Evolutionary conservation across 768 basidiomycete species (phyloP).

Genomic region (Lanmaoa rubissima): DNA sequence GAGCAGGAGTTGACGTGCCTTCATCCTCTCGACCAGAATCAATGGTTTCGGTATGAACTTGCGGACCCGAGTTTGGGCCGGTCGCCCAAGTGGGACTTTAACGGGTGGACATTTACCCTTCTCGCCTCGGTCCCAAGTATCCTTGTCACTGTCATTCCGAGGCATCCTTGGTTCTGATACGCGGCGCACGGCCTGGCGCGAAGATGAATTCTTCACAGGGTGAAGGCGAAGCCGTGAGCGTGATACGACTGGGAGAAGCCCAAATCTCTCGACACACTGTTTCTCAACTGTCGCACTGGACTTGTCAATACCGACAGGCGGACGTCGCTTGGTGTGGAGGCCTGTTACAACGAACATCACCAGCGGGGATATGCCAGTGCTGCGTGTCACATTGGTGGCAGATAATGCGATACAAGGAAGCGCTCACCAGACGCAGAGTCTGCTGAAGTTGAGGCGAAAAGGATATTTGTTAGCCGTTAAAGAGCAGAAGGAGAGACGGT

Average conservation of each 20-base stretch:
- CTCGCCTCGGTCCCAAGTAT: background rate
- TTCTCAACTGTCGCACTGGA: background rate
- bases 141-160: background rate
- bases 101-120: background rate
- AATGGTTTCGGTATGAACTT: conserved; percentile 27
- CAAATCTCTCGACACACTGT: background rate
- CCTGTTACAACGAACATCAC: conserved; percentile 26
- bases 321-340: conserved; percentile 25
- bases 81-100: background rate
- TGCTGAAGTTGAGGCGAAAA: background rate
- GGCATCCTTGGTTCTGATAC: conserved; percentile 1
- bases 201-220: background rate
- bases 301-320: background rate
- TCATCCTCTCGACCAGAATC: conserved; percentile 27
- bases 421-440: conserved; percentile 6
- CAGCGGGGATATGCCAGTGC: conserved; percentile 1
- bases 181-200: background rate
- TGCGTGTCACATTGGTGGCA: conserved; percentile 17
- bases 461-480: background rate
- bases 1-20: conserved; percentile 7
- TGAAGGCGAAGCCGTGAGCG: background rate
- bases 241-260: background rate
- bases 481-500: background rate
- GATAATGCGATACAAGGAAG: background rate
- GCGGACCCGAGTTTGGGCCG: conserved; percentile 1